Evolutionary conservation across 805 yeast genomes (phyloP).

Genomic region (Metschnikowia matae): DNA sequence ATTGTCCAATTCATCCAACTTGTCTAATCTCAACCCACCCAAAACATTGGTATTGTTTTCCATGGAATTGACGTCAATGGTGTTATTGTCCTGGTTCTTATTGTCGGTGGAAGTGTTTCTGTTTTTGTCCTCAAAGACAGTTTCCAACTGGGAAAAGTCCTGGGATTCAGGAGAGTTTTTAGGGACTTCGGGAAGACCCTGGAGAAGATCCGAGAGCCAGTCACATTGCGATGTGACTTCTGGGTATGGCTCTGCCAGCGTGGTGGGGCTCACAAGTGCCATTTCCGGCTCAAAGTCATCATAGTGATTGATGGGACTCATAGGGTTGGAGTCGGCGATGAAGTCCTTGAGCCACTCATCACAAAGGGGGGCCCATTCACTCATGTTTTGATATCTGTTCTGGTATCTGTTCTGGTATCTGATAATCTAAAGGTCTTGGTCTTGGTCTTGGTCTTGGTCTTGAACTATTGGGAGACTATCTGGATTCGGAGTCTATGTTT

Average conservation of each 20-base stretch:
- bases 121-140: background rate
- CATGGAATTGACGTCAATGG: too few relatives aligned
- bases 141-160: background rate
- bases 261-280: background rate
- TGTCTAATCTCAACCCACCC: too few relatives aligned
- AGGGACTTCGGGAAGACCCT: background rate
- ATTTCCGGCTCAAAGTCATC: background rate
- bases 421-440: too few relatives aligned
- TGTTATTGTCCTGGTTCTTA: too few relatives aligned
- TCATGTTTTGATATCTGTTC: background rate
- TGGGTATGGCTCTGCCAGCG: background rate
- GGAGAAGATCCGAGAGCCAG: background rate
- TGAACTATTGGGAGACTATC: too few relatives aligned
- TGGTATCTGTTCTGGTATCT: too few relatives aligned
- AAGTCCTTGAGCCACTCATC: conserved; percentile 4
- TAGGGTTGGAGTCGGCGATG: conserved; percentile 2
- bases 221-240: background rate
- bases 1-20: background rate
- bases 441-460: too few relatives aligned
- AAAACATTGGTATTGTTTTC: too few relatives aligned
- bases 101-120: too few relatives aligned
- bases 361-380: conserved; percentile 1
- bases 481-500: too few relatives aligned
- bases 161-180: background rate
- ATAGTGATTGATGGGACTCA: background rate